phyloP scores from a whole-genome alignment of 169 alveolate genomes.

The Miamiensis avidus region DNA sequence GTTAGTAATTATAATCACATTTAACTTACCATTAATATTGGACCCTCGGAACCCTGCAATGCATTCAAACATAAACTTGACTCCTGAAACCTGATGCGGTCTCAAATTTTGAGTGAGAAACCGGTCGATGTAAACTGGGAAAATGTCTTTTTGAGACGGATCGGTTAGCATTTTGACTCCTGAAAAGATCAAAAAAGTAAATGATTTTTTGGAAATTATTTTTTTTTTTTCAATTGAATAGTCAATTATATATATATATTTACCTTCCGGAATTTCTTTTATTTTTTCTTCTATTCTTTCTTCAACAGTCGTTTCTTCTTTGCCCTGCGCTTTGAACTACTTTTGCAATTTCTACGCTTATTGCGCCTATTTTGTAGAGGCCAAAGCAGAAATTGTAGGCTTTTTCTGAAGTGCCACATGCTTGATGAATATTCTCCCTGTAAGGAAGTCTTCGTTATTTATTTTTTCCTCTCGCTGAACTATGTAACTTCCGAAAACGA shows the following conservation, averaged over 20 bases:
- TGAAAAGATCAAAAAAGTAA: too few relatives aligned
- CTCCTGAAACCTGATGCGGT: conserved; percentile 35
- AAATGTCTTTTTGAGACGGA: neutral
- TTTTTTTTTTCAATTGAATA: neutral
- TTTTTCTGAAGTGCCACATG: neutral
- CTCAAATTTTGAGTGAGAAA: conserved; percentile 6
- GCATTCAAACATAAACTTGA: conserved; percentile 51
- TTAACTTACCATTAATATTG: conserved; percentile 1
- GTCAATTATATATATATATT: neutral
- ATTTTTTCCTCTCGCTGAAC: neutral
- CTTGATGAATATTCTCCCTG: neutral
- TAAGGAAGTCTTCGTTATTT: conserved; percentile 1
- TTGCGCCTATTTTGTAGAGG: neutral
- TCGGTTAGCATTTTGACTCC: neutral
- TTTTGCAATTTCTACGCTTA: neutral
- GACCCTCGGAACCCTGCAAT: conserved; percentile 34
- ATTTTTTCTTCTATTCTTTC: neutral
- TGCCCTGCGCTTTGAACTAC: neutral
- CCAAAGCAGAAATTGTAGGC: neutral
- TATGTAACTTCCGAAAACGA: neutral
- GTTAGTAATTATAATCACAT: too few relatives aligned
- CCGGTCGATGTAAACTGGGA: conserved; percentile 22
- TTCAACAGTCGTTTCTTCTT: neutral
- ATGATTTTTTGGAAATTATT: conserved; percentile 7
- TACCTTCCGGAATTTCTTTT: neutral